Evolutionary conservation across 2,329 filamentous ascomycete genomes (phyloP), one percentile per base, ranked within the genome.

Genomic region (Alternaria dauci): DNA sequence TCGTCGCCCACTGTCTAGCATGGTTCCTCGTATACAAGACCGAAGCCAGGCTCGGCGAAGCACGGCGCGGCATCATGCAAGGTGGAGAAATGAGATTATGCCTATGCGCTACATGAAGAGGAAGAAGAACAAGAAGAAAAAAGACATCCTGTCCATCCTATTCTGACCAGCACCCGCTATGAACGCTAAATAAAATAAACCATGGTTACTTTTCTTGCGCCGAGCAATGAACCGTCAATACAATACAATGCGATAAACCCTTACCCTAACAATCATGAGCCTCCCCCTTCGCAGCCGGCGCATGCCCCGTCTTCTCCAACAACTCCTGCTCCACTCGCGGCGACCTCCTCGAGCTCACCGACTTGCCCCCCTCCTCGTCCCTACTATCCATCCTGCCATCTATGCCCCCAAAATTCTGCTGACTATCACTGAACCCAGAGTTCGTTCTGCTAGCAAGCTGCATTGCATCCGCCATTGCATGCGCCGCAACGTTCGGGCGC

Each of bases 51-150:
- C 48, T 76, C 4, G 71, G 68, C 14, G 70, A 73, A 32, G 63
- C 68, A 34, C 60, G 68, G 8, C 61, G 55, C 14, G 71, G 71
- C 8, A 36, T 77, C 14, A 25, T 73, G 36, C 63, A 62, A 36
- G 67, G 72, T 2, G 71, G 74, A 11, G 72, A 76, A 32, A 77
- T 75, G 72, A 66, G 69, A 43, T 36, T 77, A 8, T 76, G 72
- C 67, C 65, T 77, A 16, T 77, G 72, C 48, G 65, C 59, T 28
- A 12, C 59, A 7, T 62, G 32, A 44, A 2, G 46, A 4, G 25
- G n/a, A n/a, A n/a, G n/a, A n/a, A n/a, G n/a, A n/a, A n/a, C n/a
- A n/a, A n/a, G n/a, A n/a, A n/a, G 30, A 2, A 34, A 14, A 36
- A 28, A 23, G 16, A n/a, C 14, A 28, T 28, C 2, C 9, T 30